Evolutionary conservation across 202 grass and related monocot species (phyloP), one percentile per base, ranked within the genome.

Genomic region (Brachypodium distachyon): DNA sequence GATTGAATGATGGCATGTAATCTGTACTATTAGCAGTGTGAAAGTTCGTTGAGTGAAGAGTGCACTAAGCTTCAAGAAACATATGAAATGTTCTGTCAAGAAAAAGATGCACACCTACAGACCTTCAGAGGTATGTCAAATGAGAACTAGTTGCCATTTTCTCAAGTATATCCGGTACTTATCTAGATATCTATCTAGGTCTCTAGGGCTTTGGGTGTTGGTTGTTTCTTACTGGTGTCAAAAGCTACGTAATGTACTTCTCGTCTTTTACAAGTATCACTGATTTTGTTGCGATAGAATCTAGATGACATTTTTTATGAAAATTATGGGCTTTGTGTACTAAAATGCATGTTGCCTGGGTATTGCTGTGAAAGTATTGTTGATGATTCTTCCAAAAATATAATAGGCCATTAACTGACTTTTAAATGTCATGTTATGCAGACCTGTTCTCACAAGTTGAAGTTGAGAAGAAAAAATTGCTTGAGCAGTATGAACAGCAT

Each of bases 31-130:
- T 16, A 86, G 88, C 69, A 97, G 94, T 97, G 87, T 75, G 87
- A 97, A 69, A 85, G 34, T 70, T 90, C 89, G 68, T 65, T 97
- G 87, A 84, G 82, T 25, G 50, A 86, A 82, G 94, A 97, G 72
- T 94, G 86, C 82, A 68, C 62, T 79, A 92, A 94, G 65, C 91
- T 92, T 70, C 86, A 94, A 78, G 91, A 81, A 90, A 82, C 87
- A 76, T 85, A 90, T 72, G 91, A 92, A 11, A 86, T 73, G 57
- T 97, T 94, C 58, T 84, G 64, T 59, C 81, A 74, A 90, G 81
- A 94, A 43, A 97, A 97, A 85, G 86, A 83, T 72, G 86, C 57
- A 29, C 87, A 88, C 66, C 36, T 91, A 61, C 88, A 92, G 23
- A 70, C 44, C 61, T 97, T 94, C 76, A 92, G 87, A 87, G 94